phyloP scores from a whole-genome alignment of 2,329 filamentous ascomycete species.

The Chaetomiaceae sp. region DNA sequence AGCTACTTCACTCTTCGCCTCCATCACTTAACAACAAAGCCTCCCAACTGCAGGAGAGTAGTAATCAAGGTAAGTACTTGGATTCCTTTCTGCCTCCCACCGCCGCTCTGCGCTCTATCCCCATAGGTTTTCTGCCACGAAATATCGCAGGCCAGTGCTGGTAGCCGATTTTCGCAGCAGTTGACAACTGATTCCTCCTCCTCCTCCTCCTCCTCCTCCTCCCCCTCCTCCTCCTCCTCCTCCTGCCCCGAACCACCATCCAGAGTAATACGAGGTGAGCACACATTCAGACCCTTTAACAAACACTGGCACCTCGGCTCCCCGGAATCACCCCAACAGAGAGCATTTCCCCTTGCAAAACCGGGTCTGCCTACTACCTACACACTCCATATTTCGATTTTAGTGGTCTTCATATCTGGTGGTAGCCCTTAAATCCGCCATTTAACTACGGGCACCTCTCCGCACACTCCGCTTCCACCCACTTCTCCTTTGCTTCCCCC shows the following conservation, averaged over 20 bases:
- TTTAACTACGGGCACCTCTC: not conserved
- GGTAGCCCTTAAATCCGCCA: not conserved
- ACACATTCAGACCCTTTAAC: not conserved
- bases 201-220: not conserved
- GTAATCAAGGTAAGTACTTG: not conserved
- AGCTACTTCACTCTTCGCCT: not conserved
- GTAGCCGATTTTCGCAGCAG: not conserved
- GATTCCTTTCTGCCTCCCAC: not conserved
- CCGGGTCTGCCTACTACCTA: not conserved
- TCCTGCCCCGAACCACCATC: not conserved
- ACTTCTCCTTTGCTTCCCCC: conserved; percentile 6
- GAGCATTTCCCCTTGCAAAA: not conserved
- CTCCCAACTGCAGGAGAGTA: not conserved
- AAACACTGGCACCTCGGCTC: not conserved
- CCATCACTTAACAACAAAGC: not conserved
- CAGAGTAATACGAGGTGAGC: not conserved
- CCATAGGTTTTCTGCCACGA: not conserved
- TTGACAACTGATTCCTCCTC: not conserved
- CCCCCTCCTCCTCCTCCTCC: not conserved
- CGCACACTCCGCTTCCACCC: conserved; percentile 8
- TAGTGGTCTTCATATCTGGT: not conserved
- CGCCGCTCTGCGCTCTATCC: not conserved
- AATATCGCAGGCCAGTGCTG: not conserved
- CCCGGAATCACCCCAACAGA: not conserved
- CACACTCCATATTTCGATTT: not conserved